Evolutionary conservation across 352 stramenopile species (phyloP).

Genomic region (Pythium sp.): DNA sequence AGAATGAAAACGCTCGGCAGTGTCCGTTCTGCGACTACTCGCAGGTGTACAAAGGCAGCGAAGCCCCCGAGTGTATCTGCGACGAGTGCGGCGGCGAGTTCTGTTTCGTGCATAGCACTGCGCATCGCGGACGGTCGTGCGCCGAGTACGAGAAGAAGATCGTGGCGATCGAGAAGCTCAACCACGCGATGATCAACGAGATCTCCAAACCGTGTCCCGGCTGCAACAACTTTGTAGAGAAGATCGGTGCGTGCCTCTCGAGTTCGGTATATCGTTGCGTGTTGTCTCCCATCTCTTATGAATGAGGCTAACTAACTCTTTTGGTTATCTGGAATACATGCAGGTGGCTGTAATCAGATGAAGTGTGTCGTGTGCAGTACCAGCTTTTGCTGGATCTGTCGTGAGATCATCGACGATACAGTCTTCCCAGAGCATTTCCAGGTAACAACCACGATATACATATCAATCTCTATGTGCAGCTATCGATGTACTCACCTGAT

Average conservation of each 20-base stretch:
- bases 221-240: conserved; percentile 88
- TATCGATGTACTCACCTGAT: background rate
- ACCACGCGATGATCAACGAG: conserved; percentile 70
- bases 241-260: conserved; percentile 42
- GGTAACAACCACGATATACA: conserved; percentile 17
- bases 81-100: conserved; percentile 51
- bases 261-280: background rate
- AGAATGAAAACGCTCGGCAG: conserved; percentile 55
- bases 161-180: conserved; percentile 82
- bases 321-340: background rate
- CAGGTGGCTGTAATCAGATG: conserved; percentile 91
- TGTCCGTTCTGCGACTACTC: conserved; percentile 59
- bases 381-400: conserved; percentile 90
- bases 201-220: conserved; percentile 85
- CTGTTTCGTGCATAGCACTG: conserved; percentile 88
- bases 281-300: too few species aligned
- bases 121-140: conserved; percentile 67
- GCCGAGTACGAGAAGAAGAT: conserved; percentile 74
- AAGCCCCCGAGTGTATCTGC: conserved; percentile 44
- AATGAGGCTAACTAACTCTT: background rate
- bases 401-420: conserved; percentile 73
- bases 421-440: conserved; percentile 88
- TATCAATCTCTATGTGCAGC: too few species aligned
- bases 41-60: conserved; percentile 42
- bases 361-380: conserved; percentile 79